Evolutionary conservation across 164 flowering plant species (phyloP).

Genomic region (Nymphaea colorata): DNA sequence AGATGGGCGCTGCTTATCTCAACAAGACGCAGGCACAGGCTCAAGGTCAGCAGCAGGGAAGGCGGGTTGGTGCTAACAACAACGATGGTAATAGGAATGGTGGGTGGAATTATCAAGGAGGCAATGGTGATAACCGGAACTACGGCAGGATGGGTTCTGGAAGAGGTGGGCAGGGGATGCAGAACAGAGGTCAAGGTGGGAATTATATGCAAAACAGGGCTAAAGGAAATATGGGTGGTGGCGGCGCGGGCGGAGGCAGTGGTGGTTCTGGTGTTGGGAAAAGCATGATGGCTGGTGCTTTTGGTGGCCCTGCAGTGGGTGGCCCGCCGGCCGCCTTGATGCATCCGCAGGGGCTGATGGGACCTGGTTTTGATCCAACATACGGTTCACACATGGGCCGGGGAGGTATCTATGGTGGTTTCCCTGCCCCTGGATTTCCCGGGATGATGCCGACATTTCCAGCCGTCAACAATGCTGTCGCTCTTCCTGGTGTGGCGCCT

Average conservation of each 20-base stretch:
- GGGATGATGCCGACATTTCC: slow-evolving; percentile 67
- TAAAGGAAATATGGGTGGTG: slow-evolving; percentile 36
- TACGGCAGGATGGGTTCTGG: slow-evolving; percentile 50
- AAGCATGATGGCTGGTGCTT: slow-evolving; percentile 32
- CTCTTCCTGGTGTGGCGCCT: slow-evolving; percentile 61
- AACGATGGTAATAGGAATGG: slow-evolving; percentile 45
- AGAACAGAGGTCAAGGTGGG: slow-evolving; percentile 35
- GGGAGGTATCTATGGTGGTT: slow-evolving; percentile 61
- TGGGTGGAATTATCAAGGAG: slow-evolving; percentile 34
- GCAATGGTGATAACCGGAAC: slow-evolving; percentile 33
- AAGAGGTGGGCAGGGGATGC: slow-evolving; percentile 39
- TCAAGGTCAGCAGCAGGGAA: slow-evolving; percentile 32
- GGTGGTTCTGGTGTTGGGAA: slow-evolving; percentile 27
- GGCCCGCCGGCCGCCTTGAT: slow-evolving; percentile 55
- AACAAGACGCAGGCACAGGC: slow-evolving; percentile 39
- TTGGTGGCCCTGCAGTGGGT: slow-evolving; percentile 50
- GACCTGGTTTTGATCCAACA: slow-evolving; percentile 55
- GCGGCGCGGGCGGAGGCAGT: slow-evolving; percentile 45
- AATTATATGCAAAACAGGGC: slow-evolving; percentile 5
- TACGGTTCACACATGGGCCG: slow-evolving; percentile 38
- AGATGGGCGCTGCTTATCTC: slow-evolving; percentile 47
- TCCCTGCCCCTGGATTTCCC: slow-evolving; percentile 48
- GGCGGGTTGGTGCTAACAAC: slow-evolving; percentile 28
- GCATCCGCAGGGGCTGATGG: slow-evolving; percentile 74
- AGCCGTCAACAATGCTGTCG: slow-evolving; percentile 37